Evolutionary conservation across 805 yeast species (phyloP).

Genomic region (Candida pini): DNA sequence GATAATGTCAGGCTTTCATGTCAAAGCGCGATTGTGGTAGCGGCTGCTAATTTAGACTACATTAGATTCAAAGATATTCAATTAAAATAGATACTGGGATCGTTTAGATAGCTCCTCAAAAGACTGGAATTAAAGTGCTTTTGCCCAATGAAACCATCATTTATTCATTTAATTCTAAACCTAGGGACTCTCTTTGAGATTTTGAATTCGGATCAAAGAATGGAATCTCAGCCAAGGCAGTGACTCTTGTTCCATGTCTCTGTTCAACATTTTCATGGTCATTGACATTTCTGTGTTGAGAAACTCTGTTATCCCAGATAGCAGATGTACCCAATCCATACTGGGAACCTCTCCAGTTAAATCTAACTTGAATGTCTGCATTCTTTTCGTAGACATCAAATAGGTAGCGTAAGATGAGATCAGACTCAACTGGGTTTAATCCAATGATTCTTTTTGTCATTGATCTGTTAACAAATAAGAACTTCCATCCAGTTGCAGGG

Average conservation of each 20-base stretch:
- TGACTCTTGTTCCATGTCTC: slow-evolving; percentile 49
- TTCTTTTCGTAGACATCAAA: slow-evolving; percentile 40
- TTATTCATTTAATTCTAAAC: slow-evolving; percentile 25
- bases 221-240: slow-evolving; percentile 48
- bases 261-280: slow-evolving; percentile 34
- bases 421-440: slow-evolving; percentile 43
- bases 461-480: slow-evolving; percentile 45
- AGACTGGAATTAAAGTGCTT: no score
- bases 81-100: no score
- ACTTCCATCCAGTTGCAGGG: slow-evolving; percentile 60
- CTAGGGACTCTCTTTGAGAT: slow-evolving; percentile 46
- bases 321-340: slow-evolving; percentile 38
- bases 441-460: slow-evolving; percentile 48
- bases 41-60: no score
- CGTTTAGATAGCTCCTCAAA: no score
- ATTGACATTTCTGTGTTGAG: slow-evolving; percentile 39
- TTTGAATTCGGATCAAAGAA: slow-evolving; percentile 41
- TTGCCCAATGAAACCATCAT: no score
- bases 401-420: slow-evolving; percentile 39
- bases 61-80: no score
- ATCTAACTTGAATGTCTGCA: slow-evolving; percentile 48
- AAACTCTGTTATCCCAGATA: slow-evolving; percentile 43
- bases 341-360: slow-evolving; percentile 35
- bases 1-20: no score
- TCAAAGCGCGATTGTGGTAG: no score